Evolutionary conservation across 2,329 filamentous ascomycete genomes (phyloP), one percentile per base, ranked within the genome.

Genomic region (Eurotiales sp.): DNA sequence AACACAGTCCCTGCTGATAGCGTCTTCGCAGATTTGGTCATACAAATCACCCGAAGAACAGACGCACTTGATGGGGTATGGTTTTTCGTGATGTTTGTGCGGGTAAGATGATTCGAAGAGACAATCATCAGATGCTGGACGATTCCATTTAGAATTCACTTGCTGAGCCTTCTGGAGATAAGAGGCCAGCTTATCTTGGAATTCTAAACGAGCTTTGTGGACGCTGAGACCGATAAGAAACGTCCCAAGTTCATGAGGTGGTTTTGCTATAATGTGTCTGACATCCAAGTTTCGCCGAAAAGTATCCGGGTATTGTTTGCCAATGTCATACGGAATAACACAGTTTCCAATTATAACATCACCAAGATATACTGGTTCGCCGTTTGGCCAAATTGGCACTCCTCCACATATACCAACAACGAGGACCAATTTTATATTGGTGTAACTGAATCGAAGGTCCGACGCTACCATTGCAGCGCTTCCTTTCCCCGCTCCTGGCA

Each of bases 351-450:
- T 45, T 11, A 45, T 22, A 2, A 32, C 27, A 14, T 45, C 27
- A 17, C 27, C 27, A 45, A 45, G 11, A 45, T 45, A 5, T 34
- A 2, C 8, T n/a, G 8, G 21, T 34, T 11, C 17, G 4, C 39
- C 21, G n/a, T 47, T 39, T 3, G 42, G 14, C 21, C 25, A 15
- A 4, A 0, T 14, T 14, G 42, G 42, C 5, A 19, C 42, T 1
- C 42, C 42, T 21, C 42, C 42, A n/a, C 42, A 45, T 17, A 45
- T 34, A 7, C 42, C 42, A 34, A 45, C 42, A 19, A 45, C 42
- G 2, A 45, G n/a, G 4, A 17, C 42, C 21, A 45, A 27, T 19
- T 22, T 2, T 2, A 45, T 1, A 14, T 10, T 27, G 0, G 27
- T 11, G 42, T 45, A 45, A 27, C 27, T 45, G 1, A 21, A 4